Conservation (phyloP, 306 rosid genomes). For the Hylodesmum podocarpum region DNA sequence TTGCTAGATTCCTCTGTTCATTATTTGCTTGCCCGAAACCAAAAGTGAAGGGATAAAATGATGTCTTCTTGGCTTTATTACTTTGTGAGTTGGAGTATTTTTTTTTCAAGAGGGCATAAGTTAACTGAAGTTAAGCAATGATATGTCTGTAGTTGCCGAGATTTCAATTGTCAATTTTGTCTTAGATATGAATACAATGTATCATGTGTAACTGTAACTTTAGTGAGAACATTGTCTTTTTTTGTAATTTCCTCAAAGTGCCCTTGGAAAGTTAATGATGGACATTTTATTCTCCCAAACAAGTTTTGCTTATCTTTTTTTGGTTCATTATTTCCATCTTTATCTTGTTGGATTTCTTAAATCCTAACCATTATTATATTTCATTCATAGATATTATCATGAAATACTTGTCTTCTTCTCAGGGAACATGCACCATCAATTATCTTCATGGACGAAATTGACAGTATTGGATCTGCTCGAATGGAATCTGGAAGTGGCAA, state of each 20-base stretch:
- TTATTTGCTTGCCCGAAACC: background rate
- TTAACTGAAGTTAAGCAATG: background rate
- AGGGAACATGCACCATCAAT: slow-evolving; percentile 99
- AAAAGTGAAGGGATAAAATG: background rate
- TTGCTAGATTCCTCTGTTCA: background rate
- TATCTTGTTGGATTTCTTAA: background rate
- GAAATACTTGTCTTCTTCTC: slow-evolving; percentile 20
- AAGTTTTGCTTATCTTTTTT: background rate
- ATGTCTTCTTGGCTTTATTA: background rate
- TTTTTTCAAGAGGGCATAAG: background rate
- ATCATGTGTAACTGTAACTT: background rate
- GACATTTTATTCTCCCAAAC: background rate
- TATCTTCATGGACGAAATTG: slow-evolving; percentile 98
- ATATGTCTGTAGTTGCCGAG: background rate
- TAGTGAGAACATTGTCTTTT: background rate
- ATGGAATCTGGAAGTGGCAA: slow-evolving; percentile 99
- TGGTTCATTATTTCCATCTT: background rate
- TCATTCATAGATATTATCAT: background rate
- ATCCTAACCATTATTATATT: background rate
- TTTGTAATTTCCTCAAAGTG: background rate
- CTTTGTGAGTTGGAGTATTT: slow-evolving; percentile 2
- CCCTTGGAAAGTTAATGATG: background rate
- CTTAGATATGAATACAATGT: background rate
- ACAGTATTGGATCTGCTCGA: slow-evolving; percentile 98
- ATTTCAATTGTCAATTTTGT: slow-evolving; percentile 6